phyloP scores from a whole-genome alignment of 805 yeast genomes.

The Saturnispora diversa region DNA sequence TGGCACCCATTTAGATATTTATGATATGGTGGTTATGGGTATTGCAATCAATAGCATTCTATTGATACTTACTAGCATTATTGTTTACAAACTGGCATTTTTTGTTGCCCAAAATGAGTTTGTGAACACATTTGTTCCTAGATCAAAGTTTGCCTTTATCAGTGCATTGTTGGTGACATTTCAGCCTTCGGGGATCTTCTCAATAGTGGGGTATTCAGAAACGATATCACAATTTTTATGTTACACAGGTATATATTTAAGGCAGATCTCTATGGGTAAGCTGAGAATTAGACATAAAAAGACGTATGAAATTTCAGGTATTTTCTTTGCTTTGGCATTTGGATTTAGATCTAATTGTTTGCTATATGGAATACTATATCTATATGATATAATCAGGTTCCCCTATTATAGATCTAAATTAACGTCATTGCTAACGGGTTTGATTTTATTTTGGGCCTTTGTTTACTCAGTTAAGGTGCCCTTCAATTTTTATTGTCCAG shows the following conservation, averaged over 20 bases:
- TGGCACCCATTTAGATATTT: constrained; percentile 26
- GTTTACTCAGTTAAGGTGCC: constrained; percentile 43
- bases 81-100: constrained; percentile 43
- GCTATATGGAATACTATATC: constrained; percentile 58
- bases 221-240: constrained; percentile 55
- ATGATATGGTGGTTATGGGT: constrained; percentile 39
- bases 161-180: constrained; percentile 38
- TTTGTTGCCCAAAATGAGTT: constrained; percentile 13
- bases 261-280: constrained; percentile 31
- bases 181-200: constrained; percentile 78
- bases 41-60: constrained; percentile 42
- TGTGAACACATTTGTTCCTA: not conserved
- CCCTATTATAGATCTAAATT: constrained; percentile 14
- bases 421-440: constrained; percentile 47
- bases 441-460: constrained; percentile 40
- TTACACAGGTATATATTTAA: constrained; percentile 45
- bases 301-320: constrained; percentile 41
- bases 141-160: constrained; percentile 12
- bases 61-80: constrained; percentile 42
- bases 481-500: constrained; percentile 57
- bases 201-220: constrained; percentile 71
- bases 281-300: constrained; percentile 6
- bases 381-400: constrained; percentile 44
- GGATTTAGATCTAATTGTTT: constrained; percentile 71
- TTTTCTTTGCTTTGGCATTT: constrained; percentile 46